Conservation (phyloP, 1,139 yeast species). For the Taphrina pruni region DNA sequence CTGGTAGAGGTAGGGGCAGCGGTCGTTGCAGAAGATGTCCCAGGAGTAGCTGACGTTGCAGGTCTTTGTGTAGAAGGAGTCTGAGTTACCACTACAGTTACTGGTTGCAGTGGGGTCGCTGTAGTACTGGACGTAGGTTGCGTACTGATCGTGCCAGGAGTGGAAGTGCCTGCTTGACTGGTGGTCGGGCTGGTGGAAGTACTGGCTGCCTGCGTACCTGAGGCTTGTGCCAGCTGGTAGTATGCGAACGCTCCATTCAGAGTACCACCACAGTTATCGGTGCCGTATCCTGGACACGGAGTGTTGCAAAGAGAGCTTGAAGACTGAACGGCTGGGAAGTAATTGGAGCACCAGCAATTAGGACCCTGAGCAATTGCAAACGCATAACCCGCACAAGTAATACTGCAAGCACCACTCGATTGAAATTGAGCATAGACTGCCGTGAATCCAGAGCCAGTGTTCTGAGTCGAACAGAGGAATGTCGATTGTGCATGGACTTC, state of each 20-base stretch:
- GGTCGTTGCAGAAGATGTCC: conserved; percentile 21
- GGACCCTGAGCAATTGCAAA: conserved; percentile 62
- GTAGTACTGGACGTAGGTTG: conserved; percentile 12
- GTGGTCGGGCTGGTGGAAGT: conserved; percentile 9
- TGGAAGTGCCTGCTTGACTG: not conserved
- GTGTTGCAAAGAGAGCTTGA: conserved; percentile 55
- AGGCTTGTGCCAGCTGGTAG: conserved; percentile 35
- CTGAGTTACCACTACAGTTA: conserved; percentile 32
- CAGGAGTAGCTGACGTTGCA: conserved; percentile 24
- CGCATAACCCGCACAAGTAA: conserved; percentile 58
- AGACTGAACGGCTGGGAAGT: conserved; percentile 56
- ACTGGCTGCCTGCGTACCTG: conserved; percentile 27
- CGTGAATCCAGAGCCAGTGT: conserved; percentile 43
- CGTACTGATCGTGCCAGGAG: conserved; percentile 20
- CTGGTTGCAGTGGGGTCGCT: conserved; percentile 32
- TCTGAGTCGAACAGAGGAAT: conserved; percentile 25
- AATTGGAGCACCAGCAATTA: conserved; percentile 67
- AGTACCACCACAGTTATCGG: conserved; percentile 57
- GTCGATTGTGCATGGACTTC: conserved; percentile 18
- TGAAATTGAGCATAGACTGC: conserved; percentile 50
- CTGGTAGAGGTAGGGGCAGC: conserved; percentile 49
- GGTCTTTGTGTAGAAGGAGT: conserved; percentile 21
- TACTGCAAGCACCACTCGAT: conserved; percentile 64
- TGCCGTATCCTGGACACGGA: conserved; percentile 58
- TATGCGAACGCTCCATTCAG: conserved; percentile 47